phyloP scores from a whole-genome alignment of 305 asterid genomes.

The Fraxinus baroniana region DNA sequence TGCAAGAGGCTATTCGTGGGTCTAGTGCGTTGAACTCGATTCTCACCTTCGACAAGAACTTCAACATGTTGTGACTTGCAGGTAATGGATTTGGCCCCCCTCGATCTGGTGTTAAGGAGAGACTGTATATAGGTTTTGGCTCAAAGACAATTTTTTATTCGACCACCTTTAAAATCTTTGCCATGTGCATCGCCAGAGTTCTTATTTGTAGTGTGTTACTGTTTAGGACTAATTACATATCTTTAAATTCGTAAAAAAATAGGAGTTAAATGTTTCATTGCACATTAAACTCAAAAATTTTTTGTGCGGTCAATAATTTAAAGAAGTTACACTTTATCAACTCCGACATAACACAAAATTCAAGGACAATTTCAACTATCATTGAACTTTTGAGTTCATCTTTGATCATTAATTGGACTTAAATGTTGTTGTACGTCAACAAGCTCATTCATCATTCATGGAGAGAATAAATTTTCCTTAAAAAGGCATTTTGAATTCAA shows the following conservation, averaged over 20 bases:
- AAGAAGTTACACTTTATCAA: neutral
- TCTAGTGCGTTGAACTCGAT: constrained; percentile 96
- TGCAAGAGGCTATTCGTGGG: constrained; percentile 77
- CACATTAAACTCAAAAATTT: neutral
- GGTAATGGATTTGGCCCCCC: neutral
- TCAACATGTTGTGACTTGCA: constrained; percentile 49
- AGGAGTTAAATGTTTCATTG: neutral
- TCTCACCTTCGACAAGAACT: constrained; percentile 80
- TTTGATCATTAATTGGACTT: neutral
- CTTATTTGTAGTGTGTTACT: neutral
- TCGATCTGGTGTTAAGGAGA: neutral
- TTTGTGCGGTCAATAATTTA: neutral
- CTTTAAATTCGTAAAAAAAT: neutral
- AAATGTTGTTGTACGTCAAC: neutral
- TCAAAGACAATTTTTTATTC: neutral
- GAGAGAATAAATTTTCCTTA: neutral
- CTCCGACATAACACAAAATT: neutral
- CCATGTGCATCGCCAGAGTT: neutral
- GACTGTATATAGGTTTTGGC: neutral
- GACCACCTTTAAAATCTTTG: neutral
- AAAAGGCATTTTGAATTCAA: neutral
- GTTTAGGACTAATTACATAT: neutral
- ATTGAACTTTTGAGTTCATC: neutral
- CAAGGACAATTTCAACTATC: too few relatives aligned
- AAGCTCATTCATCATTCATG: neutral